Percentiles rank a stretch among this genome's conserved stretches.
phyloP scores from a whole-genome alignment of 78 protist genomes.

The Monosiga brevicollis region DNA sequence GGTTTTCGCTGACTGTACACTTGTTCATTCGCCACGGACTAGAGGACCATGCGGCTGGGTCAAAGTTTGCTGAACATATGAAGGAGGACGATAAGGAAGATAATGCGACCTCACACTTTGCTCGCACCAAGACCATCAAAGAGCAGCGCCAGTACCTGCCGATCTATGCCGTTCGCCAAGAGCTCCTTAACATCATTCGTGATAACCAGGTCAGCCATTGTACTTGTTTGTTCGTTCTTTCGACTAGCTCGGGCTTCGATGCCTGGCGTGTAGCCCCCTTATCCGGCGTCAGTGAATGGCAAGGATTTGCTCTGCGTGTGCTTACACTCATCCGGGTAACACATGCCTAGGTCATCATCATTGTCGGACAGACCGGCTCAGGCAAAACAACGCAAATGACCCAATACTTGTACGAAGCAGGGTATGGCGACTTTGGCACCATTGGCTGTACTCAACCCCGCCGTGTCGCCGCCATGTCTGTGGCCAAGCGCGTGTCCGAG shows the following conservation, averaged over 20 bases:
- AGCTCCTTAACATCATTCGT: conserved; percentile 68
- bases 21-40: not conserved
- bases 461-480: conserved; percentile 95
- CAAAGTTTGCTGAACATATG: conserved; percentile 45
- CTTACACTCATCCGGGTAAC: too few relatives aligned
- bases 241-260: too few relatives aligned
- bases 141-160: conserved; percentile 93
- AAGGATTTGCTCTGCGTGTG: not conserved
- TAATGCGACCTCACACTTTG: conserved; percentile 64
- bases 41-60: conserved; percentile 21
- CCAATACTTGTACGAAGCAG: conserved; percentile 83
- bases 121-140: conserved; percentile 58
- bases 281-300: too few relatives aligned
- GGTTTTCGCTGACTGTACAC: too few relatives aligned
- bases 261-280: too few relatives aligned
- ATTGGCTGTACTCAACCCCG: conserved; percentile 97
- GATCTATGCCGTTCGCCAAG: conserved; percentile 54
- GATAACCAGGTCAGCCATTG: conserved; percentile 70
- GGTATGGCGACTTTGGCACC: conserved; percentile 58
- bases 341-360: conserved; percentile 39
- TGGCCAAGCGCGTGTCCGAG: conserved; percentile 90
- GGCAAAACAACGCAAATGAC: conserved; percentile 97
- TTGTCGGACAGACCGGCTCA: conserved; percentile 96
- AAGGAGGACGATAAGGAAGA: conserved; percentile 18
- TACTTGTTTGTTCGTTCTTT: too few relatives aligned